Evolutionary conservation across 163 green algal genomes (phyloP).

Genomic region (Volvox carteri): DNA sequence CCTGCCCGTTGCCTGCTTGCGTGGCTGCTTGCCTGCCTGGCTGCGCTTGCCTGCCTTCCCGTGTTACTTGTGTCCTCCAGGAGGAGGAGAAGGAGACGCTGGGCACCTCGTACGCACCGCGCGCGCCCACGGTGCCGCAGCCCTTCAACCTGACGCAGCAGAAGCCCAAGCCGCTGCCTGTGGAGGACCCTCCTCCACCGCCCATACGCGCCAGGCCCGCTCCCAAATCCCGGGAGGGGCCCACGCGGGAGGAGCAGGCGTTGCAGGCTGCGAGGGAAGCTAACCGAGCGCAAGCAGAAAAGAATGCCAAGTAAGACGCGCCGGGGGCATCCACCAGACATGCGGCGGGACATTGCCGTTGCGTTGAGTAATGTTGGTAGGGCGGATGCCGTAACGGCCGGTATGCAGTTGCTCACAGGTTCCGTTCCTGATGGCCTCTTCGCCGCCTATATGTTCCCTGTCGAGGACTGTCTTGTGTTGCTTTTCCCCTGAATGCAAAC

Average conservation of each 20-base stretch:
- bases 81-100: slow-evolving; percentile 51
- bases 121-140: slow-evolving; percentile 59
- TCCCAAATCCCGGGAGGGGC: slow-evolving; percentile 62
- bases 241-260: slow-evolving; percentile 77
- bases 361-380: no score
- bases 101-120: slow-evolving; percentile 19
- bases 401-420: no score
- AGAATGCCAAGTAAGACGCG: slow-evolving; percentile 61
- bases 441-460: no score
- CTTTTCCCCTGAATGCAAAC: no score
- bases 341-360: no score
- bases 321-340: no score
- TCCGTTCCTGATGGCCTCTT: no score
- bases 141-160: slow-evolving; percentile 83
- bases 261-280: slow-evolving; percentile 69
- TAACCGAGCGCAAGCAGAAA: slow-evolving; percentile 65
- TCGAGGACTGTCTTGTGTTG: no score
- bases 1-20: not conserved
- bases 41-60: not conserved
- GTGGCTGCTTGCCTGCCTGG: not conserved
- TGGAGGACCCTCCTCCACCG: slow-evolving; percentile 70
- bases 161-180: slow-evolving; percentile 75
- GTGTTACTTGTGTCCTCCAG: not conserved
- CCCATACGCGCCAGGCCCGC: slow-evolving; percentile 62
- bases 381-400: no score